Evolutionary conservation across 2,329 filamentous ascomycete genomes (phyloP).

Genomic region (Arachnopeziza araneosa): DNA sequence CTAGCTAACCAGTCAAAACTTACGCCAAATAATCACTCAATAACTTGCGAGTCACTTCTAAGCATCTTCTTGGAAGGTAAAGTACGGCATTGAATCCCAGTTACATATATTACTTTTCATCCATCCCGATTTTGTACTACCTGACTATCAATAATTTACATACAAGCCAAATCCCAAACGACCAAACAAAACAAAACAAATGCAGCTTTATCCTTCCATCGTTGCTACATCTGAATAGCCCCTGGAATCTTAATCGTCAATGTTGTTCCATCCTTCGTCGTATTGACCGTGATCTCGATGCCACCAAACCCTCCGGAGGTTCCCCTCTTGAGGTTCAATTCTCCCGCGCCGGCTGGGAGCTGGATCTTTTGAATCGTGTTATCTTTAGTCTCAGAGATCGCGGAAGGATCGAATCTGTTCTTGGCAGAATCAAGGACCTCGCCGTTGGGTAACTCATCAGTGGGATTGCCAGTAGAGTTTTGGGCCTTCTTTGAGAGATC

Average conservation of each 20-base stretch:
- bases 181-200: neutral
- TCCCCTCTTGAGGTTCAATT: slow-evolving; percentile 1
- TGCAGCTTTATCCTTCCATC: neutral
- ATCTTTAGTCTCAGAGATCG: neutral
- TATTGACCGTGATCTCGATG: slow-evolving; percentile 24
- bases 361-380: neutral
- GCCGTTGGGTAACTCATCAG: slow-evolving; percentile 1
- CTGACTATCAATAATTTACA: neutral
- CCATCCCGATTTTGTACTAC: too few relatives aligned
- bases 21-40: too few relatives aligned
- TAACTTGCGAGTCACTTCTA: too few relatives aligned
- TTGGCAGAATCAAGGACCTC: neutral
- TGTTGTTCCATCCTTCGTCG: slow-evolving; percentile 23
- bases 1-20: too few relatives aligned
- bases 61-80: too few relatives aligned
- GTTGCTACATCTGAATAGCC: slow-evolving; percentile 8
- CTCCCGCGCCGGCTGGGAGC: slow-evolving; percentile 6
- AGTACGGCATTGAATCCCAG: too few relatives aligned
- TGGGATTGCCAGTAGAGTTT: slow-evolving; percentile 6
- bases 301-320: slow-evolving; percentile 7
- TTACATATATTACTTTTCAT: too few relatives aligned
- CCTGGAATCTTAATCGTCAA: slow-evolving; percentile 25
- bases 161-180: neutral
- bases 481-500: neutral
- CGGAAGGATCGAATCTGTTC: neutral